Conservation (phyloP, 371 early-diverging fungal genomes). For the Mortierella polycephala region DNA sequence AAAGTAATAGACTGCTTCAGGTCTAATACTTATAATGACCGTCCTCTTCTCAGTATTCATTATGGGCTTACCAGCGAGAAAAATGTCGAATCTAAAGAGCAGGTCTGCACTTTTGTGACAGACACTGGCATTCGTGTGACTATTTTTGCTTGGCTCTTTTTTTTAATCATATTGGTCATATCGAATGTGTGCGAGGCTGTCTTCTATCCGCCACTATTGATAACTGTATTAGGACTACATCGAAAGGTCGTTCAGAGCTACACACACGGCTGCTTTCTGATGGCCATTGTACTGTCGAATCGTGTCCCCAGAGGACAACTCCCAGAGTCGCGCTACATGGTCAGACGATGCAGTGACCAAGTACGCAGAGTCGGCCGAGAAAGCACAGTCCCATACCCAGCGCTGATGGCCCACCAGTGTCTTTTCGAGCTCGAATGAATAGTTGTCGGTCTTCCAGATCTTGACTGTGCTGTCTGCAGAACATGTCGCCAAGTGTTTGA, state of each 20-base stretch:
- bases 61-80: neutral
- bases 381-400: constrained; percentile 97
- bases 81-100: neutral
- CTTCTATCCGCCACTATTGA: neutral
- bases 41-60: neutral
- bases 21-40: neutral
- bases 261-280: constrained; percentile 91
- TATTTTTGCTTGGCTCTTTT: no score
- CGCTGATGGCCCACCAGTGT: constrained; percentile 86
- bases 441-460: constrained; percentile 73
- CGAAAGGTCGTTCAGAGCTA: constrained; percentile 88
- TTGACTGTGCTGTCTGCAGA: constrained; percentile 88
- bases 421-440: constrained; percentile 74
- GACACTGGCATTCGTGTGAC: neutral
- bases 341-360: constrained; percentile 93
- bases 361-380: constrained; percentile 93
- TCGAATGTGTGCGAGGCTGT: no score
- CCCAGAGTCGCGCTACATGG: constrained; percentile 90
- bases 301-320: constrained; percentile 82
- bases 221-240: constrained; percentile 16
- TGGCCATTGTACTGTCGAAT: constrained; percentile 93
- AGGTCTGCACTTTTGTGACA: neutral
- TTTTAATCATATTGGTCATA: no score
- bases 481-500: constrained; percentile 84
- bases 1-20: neutral